These are phyloP conservation scores for Aspergillus kassunensis DNA, from an alignment of 495 filamentous ascomycete species.

Conservation along the genomic window DNA sequence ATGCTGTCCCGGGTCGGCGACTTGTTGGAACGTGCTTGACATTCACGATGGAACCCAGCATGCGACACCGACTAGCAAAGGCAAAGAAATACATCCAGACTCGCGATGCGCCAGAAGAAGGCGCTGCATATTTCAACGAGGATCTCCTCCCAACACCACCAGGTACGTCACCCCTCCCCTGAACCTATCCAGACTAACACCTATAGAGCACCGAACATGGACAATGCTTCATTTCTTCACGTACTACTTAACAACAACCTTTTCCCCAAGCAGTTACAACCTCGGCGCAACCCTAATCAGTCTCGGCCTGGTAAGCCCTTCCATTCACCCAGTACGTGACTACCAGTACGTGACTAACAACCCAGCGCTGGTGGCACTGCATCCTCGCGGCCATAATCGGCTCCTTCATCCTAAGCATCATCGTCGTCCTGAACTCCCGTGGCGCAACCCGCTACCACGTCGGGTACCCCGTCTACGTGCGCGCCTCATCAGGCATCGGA, in stretches of 20 bases:
- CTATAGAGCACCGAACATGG: slow-evolving; percentile 8
- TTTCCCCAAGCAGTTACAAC: slow-evolving; percentile 11
- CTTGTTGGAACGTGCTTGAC: too few species aligned
- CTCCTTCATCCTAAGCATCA: slow-evolving; percentile 5
- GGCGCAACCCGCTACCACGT: slow-evolving; percentile 23
- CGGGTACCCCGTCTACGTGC: slow-evolving; percentile 54
- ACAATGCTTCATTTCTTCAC: slow-evolving; percentile 6
- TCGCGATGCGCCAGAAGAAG: not conserved
- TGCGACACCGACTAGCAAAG: not conserved
- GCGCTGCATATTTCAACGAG: slow-evolving; percentile 9
- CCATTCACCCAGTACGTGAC: not conserved
- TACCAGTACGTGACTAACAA: not conserved
- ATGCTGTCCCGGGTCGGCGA: too few species aligned
- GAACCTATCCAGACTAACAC: not conserved
- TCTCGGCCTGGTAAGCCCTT: slow-evolving; percentile 1
- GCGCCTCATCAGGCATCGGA: slow-evolving; percentile 28
- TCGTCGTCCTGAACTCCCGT: slow-evolving; percentile 19
- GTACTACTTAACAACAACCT: slow-evolving; percentile 9
- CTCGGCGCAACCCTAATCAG: slow-evolving; percentile 3
- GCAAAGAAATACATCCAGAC: not conserved
- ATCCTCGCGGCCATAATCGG: slow-evolving; percentile 8
- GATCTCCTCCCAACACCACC: slow-evolving; percentile 11
- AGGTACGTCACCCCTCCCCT: not conserved
- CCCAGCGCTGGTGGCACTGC: slow-evolving; percentile 12
- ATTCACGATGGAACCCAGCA: not conserved